phyloP scores from a whole-genome alignment of 441 rosid species.

The Mallotus repandus region DNA sequence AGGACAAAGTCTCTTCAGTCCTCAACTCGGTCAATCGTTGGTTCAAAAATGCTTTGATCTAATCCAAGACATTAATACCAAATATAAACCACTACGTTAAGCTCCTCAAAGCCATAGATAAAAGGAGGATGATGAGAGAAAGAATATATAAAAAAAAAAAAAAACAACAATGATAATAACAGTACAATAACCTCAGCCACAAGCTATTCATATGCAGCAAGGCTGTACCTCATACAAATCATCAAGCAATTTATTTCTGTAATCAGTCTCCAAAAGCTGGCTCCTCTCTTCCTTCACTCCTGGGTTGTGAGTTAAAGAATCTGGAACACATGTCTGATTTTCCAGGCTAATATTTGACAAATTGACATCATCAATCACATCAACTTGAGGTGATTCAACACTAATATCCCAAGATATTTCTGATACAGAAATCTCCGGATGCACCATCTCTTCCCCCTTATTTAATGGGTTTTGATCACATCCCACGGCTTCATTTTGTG shows the following conservation, averaged over 20 bases:
- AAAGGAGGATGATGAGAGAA: background rate
- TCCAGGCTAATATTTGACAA: slow-evolving; percentile 37
- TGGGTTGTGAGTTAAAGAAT: slow-evolving; percentile 36
- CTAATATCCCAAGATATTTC: slow-evolving; percentile 91
- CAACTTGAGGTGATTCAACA: slow-evolving; percentile 86
- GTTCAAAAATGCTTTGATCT: slow-evolving; percentile 86
- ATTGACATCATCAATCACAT: slow-evolving; percentile 50
- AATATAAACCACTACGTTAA: background rate
- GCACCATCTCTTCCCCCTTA: slow-evolving; percentile 41
- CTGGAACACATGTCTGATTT: slow-evolving; percentile 39
- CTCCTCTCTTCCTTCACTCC: slow-evolving; percentile 62
- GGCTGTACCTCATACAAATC: slow-evolving; percentile 79
- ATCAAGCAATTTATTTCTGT: slow-evolving; percentile 88
- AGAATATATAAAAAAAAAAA: background rate
- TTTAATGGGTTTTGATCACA: slow-evolving; percentile 33
- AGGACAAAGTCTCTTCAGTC: slow-evolving; percentile 73
- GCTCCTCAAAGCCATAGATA: background rate
- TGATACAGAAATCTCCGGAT: slow-evolving; percentile 47
- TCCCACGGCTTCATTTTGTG: slow-evolving; percentile 38
- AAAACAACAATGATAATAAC: too few relatives aligned
- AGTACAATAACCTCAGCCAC: slow-evolving; percentile 3
- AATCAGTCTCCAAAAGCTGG: slow-evolving; percentile 85
- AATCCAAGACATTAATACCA: slow-evolving; percentile 25
- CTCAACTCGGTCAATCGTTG: slow-evolving; percentile 75
- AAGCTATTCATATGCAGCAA: slow-evolving; percentile 5